Base-by-base conservation (phyloP, 2,329 filamentous ascomycete genomes). In the Curvularia spicifera region DNA sequence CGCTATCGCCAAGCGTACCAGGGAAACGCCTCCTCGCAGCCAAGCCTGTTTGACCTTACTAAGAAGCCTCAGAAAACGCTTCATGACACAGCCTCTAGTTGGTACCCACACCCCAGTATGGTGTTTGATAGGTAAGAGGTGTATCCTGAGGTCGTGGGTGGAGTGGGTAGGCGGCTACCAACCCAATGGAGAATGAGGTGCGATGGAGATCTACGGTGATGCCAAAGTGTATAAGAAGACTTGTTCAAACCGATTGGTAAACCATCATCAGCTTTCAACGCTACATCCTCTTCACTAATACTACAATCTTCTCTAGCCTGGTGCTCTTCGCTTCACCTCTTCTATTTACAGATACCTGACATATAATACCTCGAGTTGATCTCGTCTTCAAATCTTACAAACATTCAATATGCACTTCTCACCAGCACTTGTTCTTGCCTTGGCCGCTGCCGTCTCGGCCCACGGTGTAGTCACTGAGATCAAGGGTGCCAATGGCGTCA, bases 401-500 rank as follows among this genome's bases (percentile, higher is more conserved):
- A 53, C 2, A 37, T 1, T n/a, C 35, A 37, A 37, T 18, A 75
- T 75, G 72, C 59, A 70, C 31, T 70, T 72, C 61, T 63, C 68
- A 48, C 65, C 68, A 57, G 60, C 68, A 43, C 53, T 75, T 39
- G 54, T 69, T 26, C 66, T 68, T 35, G 64, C 66, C 31, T 53
- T 75, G 33, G 65, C 67, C 51, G 75, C 77, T 59, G 77, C 80
- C 65, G 80, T 81, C 66, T 83, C 82, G 40, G 84, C 83, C 42
- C 86, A 89, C 73, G 85, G 85, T 70, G 78, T 87, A 28, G 78
- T 88, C 63, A 82, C 82, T 63, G 76, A 81, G 28, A 79, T 88
- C 63, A 74, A 81, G 59, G 86, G 86, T 45, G 84, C 85, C 62
- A 89, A 89, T 65, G 83, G 83, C 53, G 85, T 88, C 37, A 80